Evolutionary conservation across 1,139 yeast species (phyloP), one percentile per base, ranked within the genome.

Genomic region (Saccharomyces hybrid): DNA sequence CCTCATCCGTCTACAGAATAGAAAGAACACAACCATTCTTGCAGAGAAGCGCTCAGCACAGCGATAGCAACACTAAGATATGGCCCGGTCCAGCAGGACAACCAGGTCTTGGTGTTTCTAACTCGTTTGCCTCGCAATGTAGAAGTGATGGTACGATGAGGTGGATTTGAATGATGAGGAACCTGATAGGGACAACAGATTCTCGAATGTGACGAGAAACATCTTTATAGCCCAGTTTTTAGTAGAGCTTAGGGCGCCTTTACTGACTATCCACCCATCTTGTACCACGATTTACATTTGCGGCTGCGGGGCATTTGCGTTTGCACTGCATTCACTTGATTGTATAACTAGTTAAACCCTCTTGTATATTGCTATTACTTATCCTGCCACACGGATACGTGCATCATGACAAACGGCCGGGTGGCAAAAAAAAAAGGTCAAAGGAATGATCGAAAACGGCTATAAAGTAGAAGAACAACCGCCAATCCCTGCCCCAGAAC

Each of bases 101-200:
- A 16, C 7, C 44, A 38, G 25, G 44, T 16, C 44, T 38, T 38
- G 6, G 44, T 38, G 25, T 38, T 16, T 38, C 44, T 38, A 9
- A 13, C 25, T 38, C 44, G 44, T 38, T 38, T 11, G 25, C 25
- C 13, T 0, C 44, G 11, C 44, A 8, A 13, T 3, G 44, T 16
- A 38, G 44, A 3, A 13, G 13, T 3, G 9, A 23, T 5, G 16
- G 44, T 29, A 16, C 25, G n/a, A 38, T 16, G 44, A n/a, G 11
- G 44, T 16, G 44, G 44, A 38, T 19, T 38, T 38, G 44, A 9
- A 66, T 72, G 75, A 73, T 72, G 76, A 73, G 74, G 57, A 62
- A 65, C 70, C 60, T 70, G 76, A 73, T 73, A 73, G 76, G 76
- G 76, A 73, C 76, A 73, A 72, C 76, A 67, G 76, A 73, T 53